Conservation (phyloP, 1,139 yeast genomes). For the Magnusiomyces suaveolens region DNA sequence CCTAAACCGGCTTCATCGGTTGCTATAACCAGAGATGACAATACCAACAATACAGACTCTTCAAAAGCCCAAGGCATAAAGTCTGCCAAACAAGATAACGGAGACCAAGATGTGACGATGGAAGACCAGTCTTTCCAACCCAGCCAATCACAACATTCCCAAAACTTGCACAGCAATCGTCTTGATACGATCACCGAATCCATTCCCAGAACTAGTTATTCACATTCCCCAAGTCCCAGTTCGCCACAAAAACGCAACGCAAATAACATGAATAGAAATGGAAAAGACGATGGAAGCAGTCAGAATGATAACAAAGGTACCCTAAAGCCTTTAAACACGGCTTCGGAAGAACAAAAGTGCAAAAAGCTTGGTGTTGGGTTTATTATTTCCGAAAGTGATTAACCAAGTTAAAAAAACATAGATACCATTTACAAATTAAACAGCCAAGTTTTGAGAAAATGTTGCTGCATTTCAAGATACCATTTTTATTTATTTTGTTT, state of each 20-base stretch:
- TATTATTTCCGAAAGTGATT: neutral
- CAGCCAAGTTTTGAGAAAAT: too few relatives aligned
- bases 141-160: neutral
- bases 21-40: neutral
- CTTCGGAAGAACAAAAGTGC: neutral
- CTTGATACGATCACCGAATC: too few relatives aligned
- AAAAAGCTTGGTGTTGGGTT: constrained; percentile 4
- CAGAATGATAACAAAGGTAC: neutral
- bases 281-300: neutral
- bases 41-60: neutral
- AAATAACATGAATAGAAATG: neutral
- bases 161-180: neutral
- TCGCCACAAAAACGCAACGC: neutral
- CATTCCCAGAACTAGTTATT: too few relatives aligned
- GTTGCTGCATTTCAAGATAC: too few relatives aligned
- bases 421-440: too few relatives aligned
- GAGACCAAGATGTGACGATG: neutral
- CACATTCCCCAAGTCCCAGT: too few relatives aligned
- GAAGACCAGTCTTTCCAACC: too few relatives aligned
- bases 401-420: neutral
- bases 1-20: neutral
- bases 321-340: neutral
- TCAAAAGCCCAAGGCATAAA: neutral
- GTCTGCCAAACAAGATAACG: neutral
- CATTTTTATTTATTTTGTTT: too few relatives aligned